Conservation (phyloP, 768 basidiomycete species). For the Trametes villosa region DNA sequence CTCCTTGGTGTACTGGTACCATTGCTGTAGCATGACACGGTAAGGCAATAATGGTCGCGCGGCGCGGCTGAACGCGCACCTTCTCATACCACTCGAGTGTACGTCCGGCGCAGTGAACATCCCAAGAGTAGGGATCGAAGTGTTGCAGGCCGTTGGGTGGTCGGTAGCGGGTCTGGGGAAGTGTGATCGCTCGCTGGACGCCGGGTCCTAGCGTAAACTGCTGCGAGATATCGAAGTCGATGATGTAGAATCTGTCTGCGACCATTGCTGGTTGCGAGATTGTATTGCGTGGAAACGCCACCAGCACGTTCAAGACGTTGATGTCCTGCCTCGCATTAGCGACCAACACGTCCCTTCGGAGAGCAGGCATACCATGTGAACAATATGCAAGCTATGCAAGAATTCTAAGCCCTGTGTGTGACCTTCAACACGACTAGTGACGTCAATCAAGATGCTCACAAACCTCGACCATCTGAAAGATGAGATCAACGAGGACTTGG, state of each 20-base stretch:
- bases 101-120: constrained; percentile 12
- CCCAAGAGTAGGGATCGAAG: constrained; percentile 8
- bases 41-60: too few relatives aligned
- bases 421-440: too few relatives aligned
- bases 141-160: background rate
- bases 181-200: background rate
- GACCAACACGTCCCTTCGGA: too few relatives aligned
- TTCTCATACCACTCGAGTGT: too few relatives aligned
- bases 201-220: background rate
- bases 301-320: background rate
- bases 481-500: background rate
- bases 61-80: too few relatives aligned
- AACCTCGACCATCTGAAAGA: background rate
- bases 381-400: too few relatives aligned
- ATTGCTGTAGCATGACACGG: too few relatives aligned
- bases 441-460: too few relatives aligned
- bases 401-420: too few relatives aligned
- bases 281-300: background rate
- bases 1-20: too few relatives aligned
- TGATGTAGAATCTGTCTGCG: background rate
- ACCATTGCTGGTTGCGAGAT: background rate
- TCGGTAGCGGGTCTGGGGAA: background rate
- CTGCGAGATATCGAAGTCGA: background rate
- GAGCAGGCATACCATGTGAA: background rate
- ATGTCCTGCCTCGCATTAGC: background rate